These are phyloP conservation scores for Neurospora sp. DNA, from an alignment of 495 filamentous ascomycete genomes.

Conservation along the genomic window DNA sequence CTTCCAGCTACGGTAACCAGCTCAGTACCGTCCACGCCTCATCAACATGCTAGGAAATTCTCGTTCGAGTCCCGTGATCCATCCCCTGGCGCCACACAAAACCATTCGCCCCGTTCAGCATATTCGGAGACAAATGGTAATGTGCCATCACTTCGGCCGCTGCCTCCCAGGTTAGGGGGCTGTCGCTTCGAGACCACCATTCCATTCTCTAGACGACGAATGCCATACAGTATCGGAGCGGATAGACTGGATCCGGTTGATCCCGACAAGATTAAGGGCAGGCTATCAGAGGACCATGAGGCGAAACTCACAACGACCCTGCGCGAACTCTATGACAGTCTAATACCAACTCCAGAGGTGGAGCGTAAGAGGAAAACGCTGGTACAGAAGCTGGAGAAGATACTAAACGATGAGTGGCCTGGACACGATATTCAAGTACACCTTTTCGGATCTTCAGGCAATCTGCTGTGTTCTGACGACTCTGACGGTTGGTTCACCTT, in stretches of 20 bases:
- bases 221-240: slow-evolving; percentile 81
- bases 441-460: slow-evolving; percentile 95
- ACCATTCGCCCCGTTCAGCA: slow-evolving; percentile 80
- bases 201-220: slow-evolving; percentile 48
- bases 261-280: slow-evolving; percentile 51
- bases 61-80: slow-evolving; percentile 78
- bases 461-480: slow-evolving; percentile 88
- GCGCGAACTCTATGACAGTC: slow-evolving; percentile 67
- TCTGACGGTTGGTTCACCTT: slow-evolving; percentile 67
- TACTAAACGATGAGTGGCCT: slow-evolving; percentile 87
- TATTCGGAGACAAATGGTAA: slow-evolving; percentile 77
- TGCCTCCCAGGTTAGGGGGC: slow-evolving; percentile 38
- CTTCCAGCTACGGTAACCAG: slow-evolving; percentile 57
- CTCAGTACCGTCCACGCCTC: slow-evolving; percentile 90
- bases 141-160: slow-evolving; percentile 53
- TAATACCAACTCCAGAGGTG: slow-evolving; percentile 74
- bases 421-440: slow-evolving; percentile 81
- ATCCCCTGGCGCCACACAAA: slow-evolving; percentile 63
- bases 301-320: slow-evolving; percentile 69
- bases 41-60: slow-evolving; percentile 75
- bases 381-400: slow-evolving; percentile 72
- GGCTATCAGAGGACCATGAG: slow-evolving; percentile 66
- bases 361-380: slow-evolving; percentile 63
- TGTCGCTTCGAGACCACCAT: slow-evolving; percentile 72
- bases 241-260: slow-evolving; percentile 63